Percentiles rank a stretch among this genome's conserved stretches.
phyloP scores from a whole-genome alignment of 1,284 basidiomycete species.

The Ustilago cynodontis region DNA sequence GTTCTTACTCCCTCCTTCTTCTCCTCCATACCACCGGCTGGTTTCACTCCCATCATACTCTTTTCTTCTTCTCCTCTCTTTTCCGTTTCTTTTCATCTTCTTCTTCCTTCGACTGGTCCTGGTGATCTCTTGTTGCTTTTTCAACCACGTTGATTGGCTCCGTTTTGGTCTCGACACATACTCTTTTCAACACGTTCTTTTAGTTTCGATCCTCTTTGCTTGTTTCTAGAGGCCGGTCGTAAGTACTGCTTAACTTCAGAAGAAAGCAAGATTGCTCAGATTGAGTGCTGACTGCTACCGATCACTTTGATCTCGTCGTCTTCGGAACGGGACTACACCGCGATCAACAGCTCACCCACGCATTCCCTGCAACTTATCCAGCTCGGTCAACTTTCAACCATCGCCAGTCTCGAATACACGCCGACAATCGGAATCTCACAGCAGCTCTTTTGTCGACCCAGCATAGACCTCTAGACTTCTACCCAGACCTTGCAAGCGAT shows the following conservation, averaged over 20 bases:
- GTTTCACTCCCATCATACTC: slow-evolving; percentile 29
- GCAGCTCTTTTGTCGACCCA: background rate
- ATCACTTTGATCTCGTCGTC: background rate
- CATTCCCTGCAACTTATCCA: background rate
- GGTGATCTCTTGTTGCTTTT: slow-evolving; percentile 19
- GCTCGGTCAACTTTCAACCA: background rate
- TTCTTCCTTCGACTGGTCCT: slow-evolving; percentile 17
- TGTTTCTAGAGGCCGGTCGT: slow-evolving; percentile 33
- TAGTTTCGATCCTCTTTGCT: background rate
- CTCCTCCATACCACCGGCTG: slow-evolving; percentile 51
- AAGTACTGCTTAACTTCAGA: slow-evolving; percentile 5
- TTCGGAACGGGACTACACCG: background rate
- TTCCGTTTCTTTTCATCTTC: slow-evolving; percentile 22
- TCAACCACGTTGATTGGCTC: background rate
- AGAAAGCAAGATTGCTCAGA: background rate
- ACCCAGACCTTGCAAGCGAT: background rate
- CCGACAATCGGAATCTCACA: background rate
- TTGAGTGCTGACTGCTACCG: background rate
- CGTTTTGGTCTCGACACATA: slow-evolving; percentile 9
- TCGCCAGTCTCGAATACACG: background rate
- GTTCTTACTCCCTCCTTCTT: slow-evolving; percentile 18
- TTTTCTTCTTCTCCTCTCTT: slow-evolving; percentile 4
- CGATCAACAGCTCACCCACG: background rate
- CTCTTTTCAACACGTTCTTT: slow-evolving; percentile 25
- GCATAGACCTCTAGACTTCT: background rate